Conservation (phyloP, 1,284 basidiomycete species). For the Leccinum fuscescens region DNA sequence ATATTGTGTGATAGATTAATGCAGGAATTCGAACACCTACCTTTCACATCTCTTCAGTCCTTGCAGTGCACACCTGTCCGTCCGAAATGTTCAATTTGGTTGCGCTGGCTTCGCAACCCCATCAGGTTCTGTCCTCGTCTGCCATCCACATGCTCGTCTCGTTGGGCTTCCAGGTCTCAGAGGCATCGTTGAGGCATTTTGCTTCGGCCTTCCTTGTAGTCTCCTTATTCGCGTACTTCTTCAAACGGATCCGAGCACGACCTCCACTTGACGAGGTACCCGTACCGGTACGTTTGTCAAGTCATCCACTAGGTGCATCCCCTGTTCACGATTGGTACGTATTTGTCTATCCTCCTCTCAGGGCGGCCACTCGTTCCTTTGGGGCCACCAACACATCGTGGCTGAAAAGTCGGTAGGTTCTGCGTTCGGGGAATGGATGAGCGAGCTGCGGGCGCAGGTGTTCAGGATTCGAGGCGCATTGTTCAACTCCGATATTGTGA, state of each 20-base stretch:
- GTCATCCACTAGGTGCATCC: neutral
- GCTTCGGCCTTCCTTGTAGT: neutral
- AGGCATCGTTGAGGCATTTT: neutral
- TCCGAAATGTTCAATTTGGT: neutral
- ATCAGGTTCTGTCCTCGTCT: neutral
- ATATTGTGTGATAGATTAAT: neutral
- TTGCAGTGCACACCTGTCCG: neutral
- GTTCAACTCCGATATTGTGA: slow-evolving; percentile 8
- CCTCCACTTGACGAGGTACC: neutral
- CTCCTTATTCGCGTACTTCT: neutral
- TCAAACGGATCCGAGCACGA: neutral
- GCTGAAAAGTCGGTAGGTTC: slow-evolving; percentile 8
- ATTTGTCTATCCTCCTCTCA: neutral
- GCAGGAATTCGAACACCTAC: neutral
- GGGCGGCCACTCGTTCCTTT: slow-evolving; percentile 3
- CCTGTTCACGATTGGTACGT: neutral
- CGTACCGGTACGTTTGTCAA: slow-evolving; percentile 1
- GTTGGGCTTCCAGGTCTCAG: neutral
- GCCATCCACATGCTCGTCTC: neutral
- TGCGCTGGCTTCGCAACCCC: neutral
- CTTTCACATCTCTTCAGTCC: neutral
- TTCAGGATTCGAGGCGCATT: slow-evolving; percentile 8
- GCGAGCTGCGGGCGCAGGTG: slow-evolving; percentile 6
- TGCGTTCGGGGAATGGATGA: slow-evolving; percentile 5
- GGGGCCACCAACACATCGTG: slow-evolving; percentile 8